Evolutionary conservation across 1,284 basidiomycete species (phyloP).

Genomic region (Boletellus deceptivus): DNA sequence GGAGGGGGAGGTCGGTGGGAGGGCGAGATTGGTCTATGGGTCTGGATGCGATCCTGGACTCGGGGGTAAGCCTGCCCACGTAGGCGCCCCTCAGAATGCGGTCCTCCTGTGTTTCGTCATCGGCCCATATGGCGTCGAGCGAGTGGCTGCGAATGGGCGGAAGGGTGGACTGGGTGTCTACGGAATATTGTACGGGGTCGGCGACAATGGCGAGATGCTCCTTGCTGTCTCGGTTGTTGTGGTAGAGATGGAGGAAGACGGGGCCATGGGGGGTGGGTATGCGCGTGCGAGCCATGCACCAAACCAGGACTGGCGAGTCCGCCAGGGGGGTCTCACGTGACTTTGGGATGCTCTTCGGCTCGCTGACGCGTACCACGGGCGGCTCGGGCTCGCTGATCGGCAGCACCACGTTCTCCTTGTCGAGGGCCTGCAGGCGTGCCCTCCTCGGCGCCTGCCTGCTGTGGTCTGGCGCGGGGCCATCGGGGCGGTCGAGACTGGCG

Average conservation of each 20-base stretch:
- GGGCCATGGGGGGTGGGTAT: constrained; percentile 97
- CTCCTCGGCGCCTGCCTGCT: constrained; percentile 72
- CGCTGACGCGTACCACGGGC: neutral
- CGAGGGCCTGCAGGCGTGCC: constrained; percentile 44
- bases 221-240: constrained; percentile 87
- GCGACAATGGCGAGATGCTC: constrained; percentile 98
- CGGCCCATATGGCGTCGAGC: constrained; percentile 85
- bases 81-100: constrained; percentile 94
- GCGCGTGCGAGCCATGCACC: constrained; percentile 95
- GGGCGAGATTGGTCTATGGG: constrained; percentile 35
- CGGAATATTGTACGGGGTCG: constrained; percentile 78
- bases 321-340: constrained; percentile 15
- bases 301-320: constrained; percentile 51
- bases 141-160: constrained; percentile 77
- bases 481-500: neutral
- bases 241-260: constrained; percentile 92
- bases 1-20: constrained; percentile 53
- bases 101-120: constrained; percentile 90
- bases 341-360: constrained; percentile 1
- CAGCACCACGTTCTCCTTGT: constrained; percentile 34
- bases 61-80: constrained; percentile 74
- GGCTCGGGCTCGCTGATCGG: constrained; percentile 11
- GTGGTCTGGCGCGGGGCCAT: neutral
- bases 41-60: constrained; percentile 53
- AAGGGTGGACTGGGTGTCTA: constrained; percentile 36